phyloP scores from a whole-genome alignment of 164 flowering plant genomes.

The grape (Vitis vinifera) region ASM3070453v1 NC_081822.1:11006001-11006500 shows the following conservation, averaged over 20 bases:
- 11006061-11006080: conserved; percentile 85
- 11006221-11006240: background rate
- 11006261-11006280: conserved; percentile 38
- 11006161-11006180: too few relatives aligned
- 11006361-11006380: too few relatives aligned
- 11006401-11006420: too few relatives aligned
- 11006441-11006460: too few relatives aligned
- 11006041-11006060: conserved; percentile 81
- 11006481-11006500: too few relatives aligned
- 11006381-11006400: too few relatives aligned
- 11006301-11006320: conserved; percentile 60
- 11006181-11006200: background rate
- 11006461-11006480: too few relatives aligned
- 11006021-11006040: conserved; percentile 43
- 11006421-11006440: too few relatives aligned
- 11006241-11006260: conserved; percentile 54
- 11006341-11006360: too few relatives aligned
- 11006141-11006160: background rate
- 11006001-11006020: conserved; percentile 52
- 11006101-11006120: conserved; percentile 36
- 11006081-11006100: conserved; percentile 55
- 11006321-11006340: background rate
- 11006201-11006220: too few relatives aligned
- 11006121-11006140: conserved; percentile 25
- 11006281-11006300: conserved; percentile 92